phyloP scores from a whole-genome alignment of 2,329 filamentous ascomycete species.

The Neofusicoccum cordaticola region DNA sequence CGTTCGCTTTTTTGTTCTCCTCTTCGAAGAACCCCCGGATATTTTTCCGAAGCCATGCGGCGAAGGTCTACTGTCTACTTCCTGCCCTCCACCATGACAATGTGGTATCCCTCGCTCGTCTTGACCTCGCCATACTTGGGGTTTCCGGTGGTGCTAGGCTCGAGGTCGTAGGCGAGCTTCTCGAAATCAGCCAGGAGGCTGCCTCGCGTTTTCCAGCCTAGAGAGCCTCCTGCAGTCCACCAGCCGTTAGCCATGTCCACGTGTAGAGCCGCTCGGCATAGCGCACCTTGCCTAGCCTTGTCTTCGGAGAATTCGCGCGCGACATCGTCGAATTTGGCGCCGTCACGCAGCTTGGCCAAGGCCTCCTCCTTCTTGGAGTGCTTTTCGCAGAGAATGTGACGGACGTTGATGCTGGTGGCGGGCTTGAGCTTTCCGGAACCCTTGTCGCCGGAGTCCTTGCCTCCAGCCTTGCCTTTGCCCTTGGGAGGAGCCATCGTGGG shows the following conservation, averaged over 20 bases:
- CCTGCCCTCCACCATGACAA: slow-evolving; percentile 72
- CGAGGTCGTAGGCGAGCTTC: slow-evolving; percentile 67
- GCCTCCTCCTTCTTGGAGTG: slow-evolving; percentile 76
- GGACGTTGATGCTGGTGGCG: slow-evolving; percentile 68
- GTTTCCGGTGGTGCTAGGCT: slow-evolving; percentile 61
- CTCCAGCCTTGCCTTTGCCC: not conserved
- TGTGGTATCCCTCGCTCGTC: slow-evolving; percentile 74
- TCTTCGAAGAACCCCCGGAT: too few relatives aligned
- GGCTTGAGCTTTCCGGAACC: slow-evolving; percentile 55
- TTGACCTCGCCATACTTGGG: slow-evolving; percentile 69
- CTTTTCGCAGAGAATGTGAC: slow-evolving; percentile 76
- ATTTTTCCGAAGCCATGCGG: too few relatives aligned
- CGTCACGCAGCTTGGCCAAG: slow-evolving; percentile 62
- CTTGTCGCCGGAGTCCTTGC: slow-evolving; percentile 23
- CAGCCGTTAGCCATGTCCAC: not conserved
- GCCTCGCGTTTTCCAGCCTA: slow-evolving; percentile 72
- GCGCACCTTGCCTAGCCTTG: slow-evolving; percentile 62
- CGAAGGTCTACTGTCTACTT: slow-evolving; percentile 39
- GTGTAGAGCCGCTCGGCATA: not conserved
- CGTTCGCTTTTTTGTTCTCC: too few relatives aligned
- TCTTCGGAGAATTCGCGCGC: slow-evolving; percentile 72
- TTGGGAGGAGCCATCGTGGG: slow-evolving; percentile 12
- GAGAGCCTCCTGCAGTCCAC: slow-evolving; percentile 55
- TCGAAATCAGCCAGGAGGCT: slow-evolving; percentile 68
- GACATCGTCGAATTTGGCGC: slow-evolving; percentile 72